A percentile compares a stretch with the other conserved stretches of the same genome.
phyloP scores from a whole-genome alignment of 495 filamentous ascomycete genomes.

The Aspergillus hancockii region DNA sequence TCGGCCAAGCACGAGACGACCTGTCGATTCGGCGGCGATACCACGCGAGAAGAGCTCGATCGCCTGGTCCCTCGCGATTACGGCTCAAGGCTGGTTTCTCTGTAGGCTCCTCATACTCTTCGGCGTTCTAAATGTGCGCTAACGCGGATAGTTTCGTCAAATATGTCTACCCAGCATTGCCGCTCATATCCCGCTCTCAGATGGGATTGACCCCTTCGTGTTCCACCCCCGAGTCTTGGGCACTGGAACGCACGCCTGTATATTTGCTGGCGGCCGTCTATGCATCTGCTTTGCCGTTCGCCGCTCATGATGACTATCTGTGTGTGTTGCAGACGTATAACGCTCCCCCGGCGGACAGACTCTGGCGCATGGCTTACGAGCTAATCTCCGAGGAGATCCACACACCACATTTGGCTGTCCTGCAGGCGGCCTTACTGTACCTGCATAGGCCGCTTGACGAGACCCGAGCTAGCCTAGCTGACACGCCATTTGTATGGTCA shows the following conservation, averaged over 20 bases:
- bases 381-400: slow-evolving; percentile 37
- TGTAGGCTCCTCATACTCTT: slow-evolving; percentile 20
- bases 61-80: slow-evolving; percentile 29
- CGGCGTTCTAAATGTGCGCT: not conserved
- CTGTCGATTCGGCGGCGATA: slow-evolving; percentile 18
- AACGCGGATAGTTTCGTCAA: slow-evolving; percentile 28
- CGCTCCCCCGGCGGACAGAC: slow-evolving; percentile 23
- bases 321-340: slow-evolving; percentile 35
- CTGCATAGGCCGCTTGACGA: slow-evolving; percentile 29
- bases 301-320: slow-evolving; percentile 32
- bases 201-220: slow-evolving; percentile 23
- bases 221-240: slow-evolving; percentile 21
- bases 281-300: slow-evolving; percentile 37
- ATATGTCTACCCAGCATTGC: slow-evolving; percentile 34
- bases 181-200: slow-evolving; percentile 33
- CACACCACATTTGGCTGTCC: slow-evolving; percentile 33
- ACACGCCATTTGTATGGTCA: slow-evolving; percentile 39
- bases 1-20: slow-evolving; percentile 26
- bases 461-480: slow-evolving; percentile 24
- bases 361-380: slow-evolving; percentile 39
- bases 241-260: slow-evolving; percentile 27
- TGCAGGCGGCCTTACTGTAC: slow-evolving; percentile 39
- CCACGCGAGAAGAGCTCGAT: slow-evolving; percentile 29
- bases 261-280: slow-evolving; percentile 39
- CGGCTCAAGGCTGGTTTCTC: slow-evolving; percentile 28